These are phyloP conservation scores for Russula sp. DNA, from an alignment of 768 basidiomycete genomes.

Conservation along the genomic window DNA sequence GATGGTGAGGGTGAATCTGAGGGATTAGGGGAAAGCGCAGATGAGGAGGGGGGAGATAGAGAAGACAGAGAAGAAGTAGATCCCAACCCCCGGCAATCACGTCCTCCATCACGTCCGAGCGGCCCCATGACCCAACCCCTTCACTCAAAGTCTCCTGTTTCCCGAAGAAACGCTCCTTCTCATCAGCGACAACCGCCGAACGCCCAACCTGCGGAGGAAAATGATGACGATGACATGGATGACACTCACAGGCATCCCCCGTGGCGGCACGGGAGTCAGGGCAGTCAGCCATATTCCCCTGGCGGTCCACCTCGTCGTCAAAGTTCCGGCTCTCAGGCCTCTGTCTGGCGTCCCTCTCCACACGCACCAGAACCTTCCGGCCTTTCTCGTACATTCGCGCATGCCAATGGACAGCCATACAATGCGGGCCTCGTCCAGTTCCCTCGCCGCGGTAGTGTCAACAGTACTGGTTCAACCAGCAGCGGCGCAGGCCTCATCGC, in stretches of 20 bases:
- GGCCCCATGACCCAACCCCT: no score
- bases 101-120: no score
- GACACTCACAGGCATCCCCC: not conserved
- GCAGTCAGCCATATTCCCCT: conserved; percentile 10
- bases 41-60: no score
- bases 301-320: conserved; percentile 17
- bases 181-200: no score
- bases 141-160: no score
- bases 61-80: no score
- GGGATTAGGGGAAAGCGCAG: no score
- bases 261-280: not conserved
- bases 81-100: no score
- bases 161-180: no score
- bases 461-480: conserved; percentile 21
- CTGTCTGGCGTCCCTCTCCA: conserved; percentile 4
- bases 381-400: conserved; percentile 22
- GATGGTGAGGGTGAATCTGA: no score
- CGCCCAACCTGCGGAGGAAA: no score
- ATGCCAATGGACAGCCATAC: conserved; percentile 42
- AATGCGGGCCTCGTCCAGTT: conserved; percentile 37
- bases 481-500: conserved; percentile 22
- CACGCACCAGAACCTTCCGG: conserved; percentile 20
- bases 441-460: conserved; percentile 35
- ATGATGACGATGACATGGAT: conserved; percentile 4
- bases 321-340: conserved; percentile 14